Evolutionary conservation across 192 early-diverging fungal genomes (phyloP), one percentile per base, ranked within the genome.

Genomic region (Gorgonomyces haynaldii): DNA sequence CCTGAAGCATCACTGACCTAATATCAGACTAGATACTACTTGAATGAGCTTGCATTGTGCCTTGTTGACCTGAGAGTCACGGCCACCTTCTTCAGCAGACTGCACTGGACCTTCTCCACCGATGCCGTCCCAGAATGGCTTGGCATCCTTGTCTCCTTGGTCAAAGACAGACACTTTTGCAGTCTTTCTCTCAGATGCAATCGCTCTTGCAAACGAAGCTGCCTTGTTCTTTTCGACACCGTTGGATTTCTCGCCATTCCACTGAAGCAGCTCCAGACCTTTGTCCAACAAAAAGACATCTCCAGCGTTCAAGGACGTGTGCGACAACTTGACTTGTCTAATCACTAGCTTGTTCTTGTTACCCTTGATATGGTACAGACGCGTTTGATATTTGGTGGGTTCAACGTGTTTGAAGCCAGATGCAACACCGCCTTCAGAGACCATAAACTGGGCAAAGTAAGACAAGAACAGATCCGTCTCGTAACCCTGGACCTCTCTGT

Each of bases 251-350:
- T 42, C 47, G 6, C 86, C 84, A 48, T 87, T 81, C 78, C 81
- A 84, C 55, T 78, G 78, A 51, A 70, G 72, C 25, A 89, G 59
- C 2, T 65, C 53, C 24, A 74, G 58, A n/a, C 84, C 85, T 1
- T 57, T 59, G 53, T 89, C 84, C 19, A 85, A 44, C 8, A 89
- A 64, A 62, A 89, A 89, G 12, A 85, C 84, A 52, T 84, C 84
- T 0, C 76, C 80, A 13, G 66, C 65, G 61, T 82, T 84, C 21
- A 88, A 55, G 23, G 68, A 73, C 6, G 53, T 54, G 39, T 53
- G 49, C 10, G 62, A 44, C 29, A 71, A 38, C 13, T 66, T 54
- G 1, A 85, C 81, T 62, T 88, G 70, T n/a, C 62, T 52, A 42
- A 86, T 61, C 15, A 78, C 63, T 31, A 84, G 63, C 10, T 52